phyloP scores from a whole-genome alignment of 176 grass and related monocot species.

The Musa beccarii region DNA sequence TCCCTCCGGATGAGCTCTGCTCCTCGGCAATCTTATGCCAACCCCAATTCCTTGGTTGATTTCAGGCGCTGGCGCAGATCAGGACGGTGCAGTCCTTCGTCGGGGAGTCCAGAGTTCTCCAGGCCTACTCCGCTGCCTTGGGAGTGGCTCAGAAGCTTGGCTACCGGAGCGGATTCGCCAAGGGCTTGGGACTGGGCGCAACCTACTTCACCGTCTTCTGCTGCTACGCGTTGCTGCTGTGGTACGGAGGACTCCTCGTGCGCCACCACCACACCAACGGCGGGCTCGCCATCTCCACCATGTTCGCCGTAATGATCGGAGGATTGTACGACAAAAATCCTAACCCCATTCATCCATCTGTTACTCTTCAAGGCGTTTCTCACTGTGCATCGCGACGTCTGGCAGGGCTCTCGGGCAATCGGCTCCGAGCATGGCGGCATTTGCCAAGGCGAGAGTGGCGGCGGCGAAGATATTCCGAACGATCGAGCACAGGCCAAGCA shows the following conservation, averaged over 20 bases:
- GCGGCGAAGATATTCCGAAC: slow-evolving; percentile 82
- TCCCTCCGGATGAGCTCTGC: neutral
- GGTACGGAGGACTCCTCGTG: slow-evolving; percentile 84
- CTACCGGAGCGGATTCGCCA: slow-evolving; percentile 82
- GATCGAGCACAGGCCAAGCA: slow-evolving; percentile 60
- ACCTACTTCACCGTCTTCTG: slow-evolving; percentile 91
- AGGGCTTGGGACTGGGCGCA: slow-evolving; percentile 76
- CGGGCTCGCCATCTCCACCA: slow-evolving; percentile 76
- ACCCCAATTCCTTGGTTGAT: neutral
- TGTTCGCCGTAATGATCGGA: slow-evolving; percentile 81
- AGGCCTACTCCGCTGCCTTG: slow-evolving; percentile 61
- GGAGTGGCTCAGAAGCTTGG: slow-evolving; percentile 76
- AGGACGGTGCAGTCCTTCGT: slow-evolving; percentile 80
- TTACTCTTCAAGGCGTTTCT: neutral
- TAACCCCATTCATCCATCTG: neutral
- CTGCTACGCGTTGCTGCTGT: slow-evolving; percentile 85
- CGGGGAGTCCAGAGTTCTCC: slow-evolving; percentile 68
- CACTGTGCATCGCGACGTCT: neutral
- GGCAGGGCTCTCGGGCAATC: slow-evolving; percentile 81
- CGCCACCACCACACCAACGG: slow-evolving; percentile 69
- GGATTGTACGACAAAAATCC: slow-evolving; percentile 47
- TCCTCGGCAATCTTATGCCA: neutral
- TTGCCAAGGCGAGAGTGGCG: slow-evolving; percentile 82
- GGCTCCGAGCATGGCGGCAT: slow-evolving; percentile 85
- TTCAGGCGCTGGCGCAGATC: slow-evolving; percentile 69